These are phyloP conservation scores for Coemansia sp. DNA, from an alignment of 192 early-diverging fungal genomes.

Conservation along the genomic window DNA sequence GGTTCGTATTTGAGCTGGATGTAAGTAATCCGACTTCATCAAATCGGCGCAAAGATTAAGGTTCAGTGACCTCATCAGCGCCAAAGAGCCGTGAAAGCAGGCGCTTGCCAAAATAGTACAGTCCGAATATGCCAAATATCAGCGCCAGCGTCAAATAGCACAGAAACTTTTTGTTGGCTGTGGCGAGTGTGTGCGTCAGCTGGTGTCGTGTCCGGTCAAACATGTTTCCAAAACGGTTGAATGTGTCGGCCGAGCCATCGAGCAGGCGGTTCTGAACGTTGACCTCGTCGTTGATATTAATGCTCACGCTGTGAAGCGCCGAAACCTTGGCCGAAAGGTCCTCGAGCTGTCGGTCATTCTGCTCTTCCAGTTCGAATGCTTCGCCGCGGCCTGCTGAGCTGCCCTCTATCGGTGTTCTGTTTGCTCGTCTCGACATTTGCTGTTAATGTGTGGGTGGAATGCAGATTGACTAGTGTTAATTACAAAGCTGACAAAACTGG, in stretches of 20 bases:
- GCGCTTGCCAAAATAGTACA: conserved; percentile 43
- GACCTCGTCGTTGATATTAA: conserved; percentile 45
- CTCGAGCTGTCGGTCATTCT: conserved; percentile 42
- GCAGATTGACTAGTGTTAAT: not conserved
- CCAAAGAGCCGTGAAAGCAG: conserved; percentile 11
- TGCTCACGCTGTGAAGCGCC: conserved; percentile 40
- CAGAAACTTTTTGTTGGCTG: conserved; percentile 38
- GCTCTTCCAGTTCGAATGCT: conserved; percentile 49
- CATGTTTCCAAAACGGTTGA: conserved; percentile 48
- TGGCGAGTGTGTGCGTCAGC: conserved; percentile 41
- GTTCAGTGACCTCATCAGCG: not conserved
- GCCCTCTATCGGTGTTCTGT: conserved; percentile 30
- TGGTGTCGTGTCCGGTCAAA: conserved; percentile 42
- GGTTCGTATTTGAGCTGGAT: not conserved
- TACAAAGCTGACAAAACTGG: not conserved
- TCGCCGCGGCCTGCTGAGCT: conserved; percentile 21
- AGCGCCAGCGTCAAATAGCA: conserved; percentile 39
- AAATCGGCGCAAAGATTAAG: not conserved
- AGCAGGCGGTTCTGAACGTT: conserved; percentile 45
- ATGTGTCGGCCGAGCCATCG: conserved; percentile 32
- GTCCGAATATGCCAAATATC: conserved; percentile 28
- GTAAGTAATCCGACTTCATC: not conserved
- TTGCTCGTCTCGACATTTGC: conserved; percentile 36
- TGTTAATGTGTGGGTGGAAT: not conserved
- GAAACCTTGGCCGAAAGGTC: conserved; percentile 44